These are phyloP conservation scores for Penicillium lividum DNA, from an alignment of 495 filamentous ascomycete genomes.

Conservation along the genomic window DNA sequence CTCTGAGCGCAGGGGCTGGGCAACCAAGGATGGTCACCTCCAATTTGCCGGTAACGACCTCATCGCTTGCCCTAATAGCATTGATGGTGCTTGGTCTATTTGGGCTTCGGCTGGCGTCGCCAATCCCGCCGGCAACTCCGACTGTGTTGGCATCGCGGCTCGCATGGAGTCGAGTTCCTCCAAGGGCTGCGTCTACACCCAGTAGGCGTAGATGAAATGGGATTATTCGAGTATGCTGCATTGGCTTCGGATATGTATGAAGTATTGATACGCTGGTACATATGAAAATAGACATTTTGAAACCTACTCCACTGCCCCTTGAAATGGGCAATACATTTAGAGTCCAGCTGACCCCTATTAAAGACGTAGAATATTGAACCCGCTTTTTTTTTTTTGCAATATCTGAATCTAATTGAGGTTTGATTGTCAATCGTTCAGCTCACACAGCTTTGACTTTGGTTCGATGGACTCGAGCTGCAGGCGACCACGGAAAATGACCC, in stretches of 20 bases:
- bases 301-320: no score
- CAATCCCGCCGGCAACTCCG: conserved; percentile 45
- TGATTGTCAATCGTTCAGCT: not conserved
- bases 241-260: no score
- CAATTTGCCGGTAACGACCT: conserved; percentile 43
- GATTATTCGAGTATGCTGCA: no score
- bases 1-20: conserved; percentile 47
- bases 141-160: conserved; percentile 45
- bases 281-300: no score
- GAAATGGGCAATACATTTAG: no score
- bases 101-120: conserved; percentile 44
- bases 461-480: conserved; percentile 15
- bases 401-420: no score
- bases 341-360: no score
- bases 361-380: no score
- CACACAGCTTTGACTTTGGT: conserved; percentile 20
- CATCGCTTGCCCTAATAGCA: conserved; percentile 52
- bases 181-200: conserved; percentile 61
- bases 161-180: conserved; percentile 34
- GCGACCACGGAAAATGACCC: conserved; percentile 80
- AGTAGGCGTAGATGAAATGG: conserved; percentile 18
- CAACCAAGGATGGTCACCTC: conserved; percentile 43
- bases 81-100: conserved; percentile 49
- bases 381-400: no score
- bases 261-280: no score